Evolutionary conservation across 495 filamentous ascomycete genomes (phyloP).

Genomic region (Talaromyces trachyspermus): DNA sequence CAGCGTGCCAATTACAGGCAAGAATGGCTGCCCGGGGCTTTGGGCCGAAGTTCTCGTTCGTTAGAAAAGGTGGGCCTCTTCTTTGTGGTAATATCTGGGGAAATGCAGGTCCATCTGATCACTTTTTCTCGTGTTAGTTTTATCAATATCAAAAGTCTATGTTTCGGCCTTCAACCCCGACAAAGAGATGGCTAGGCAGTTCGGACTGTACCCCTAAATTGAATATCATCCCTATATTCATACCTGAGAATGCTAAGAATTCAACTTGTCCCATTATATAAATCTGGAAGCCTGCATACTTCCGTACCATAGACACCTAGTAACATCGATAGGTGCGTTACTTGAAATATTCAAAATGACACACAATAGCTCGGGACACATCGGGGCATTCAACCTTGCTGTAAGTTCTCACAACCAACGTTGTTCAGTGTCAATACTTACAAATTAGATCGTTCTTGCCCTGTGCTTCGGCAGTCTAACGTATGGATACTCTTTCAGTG

Average conservation of each 20-base stretch:
- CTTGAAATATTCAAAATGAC: not conserved
- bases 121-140: not conserved
- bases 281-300: too few species aligned
- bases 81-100: not conserved
- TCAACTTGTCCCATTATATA: too few species aligned
- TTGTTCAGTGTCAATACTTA: not conserved
- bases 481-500: not conserved
- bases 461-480: not conserved
- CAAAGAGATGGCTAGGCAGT: too few species aligned
- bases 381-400: slow-evolving; percentile 1
- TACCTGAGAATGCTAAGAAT: too few species aligned
- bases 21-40: not conserved
- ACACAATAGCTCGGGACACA: not conserved
- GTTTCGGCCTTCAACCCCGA: too few species aligned
- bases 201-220: too few species aligned
- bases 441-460: not conserved
- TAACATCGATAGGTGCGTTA: not conserved
- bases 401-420: not conserved
- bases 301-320: not conserved
- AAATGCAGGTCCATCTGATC: not conserved
- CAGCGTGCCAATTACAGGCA: not conserved
- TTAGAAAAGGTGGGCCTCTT: not conserved
- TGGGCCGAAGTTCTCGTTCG: not conserved
- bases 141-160: too few species aligned
- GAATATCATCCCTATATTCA: too few species aligned